phyloP scores from a whole-genome alignment of 2,329 filamentous ascomycete species.

The Colletotrichum sp. region DNA sequence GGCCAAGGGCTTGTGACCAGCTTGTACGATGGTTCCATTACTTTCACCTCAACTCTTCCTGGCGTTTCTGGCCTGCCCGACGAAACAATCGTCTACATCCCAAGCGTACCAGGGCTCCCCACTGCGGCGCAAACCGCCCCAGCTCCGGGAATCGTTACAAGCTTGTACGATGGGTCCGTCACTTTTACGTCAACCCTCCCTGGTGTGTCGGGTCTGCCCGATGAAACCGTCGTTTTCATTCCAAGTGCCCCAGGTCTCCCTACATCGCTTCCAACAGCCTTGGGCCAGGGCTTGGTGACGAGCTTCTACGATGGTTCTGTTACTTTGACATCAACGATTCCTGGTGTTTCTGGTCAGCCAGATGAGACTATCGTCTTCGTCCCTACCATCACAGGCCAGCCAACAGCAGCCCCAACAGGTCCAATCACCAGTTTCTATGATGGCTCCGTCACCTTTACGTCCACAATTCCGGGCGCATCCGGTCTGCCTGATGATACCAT shows the following conservation, averaged over 20 bases:
- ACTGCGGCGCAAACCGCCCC: background rate
- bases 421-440: background rate
- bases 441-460: background rate
- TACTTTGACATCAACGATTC: background rate
- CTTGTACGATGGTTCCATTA: constrained; percentile 2
- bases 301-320: constrained; percentile 8
- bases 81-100: background rate
- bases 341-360: background rate
- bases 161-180: background rate
- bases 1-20: constrained; percentile 6
- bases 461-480: background rate
- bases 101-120: background rate
- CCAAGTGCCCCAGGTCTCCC: background rate
- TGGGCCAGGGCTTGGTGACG: background rate
- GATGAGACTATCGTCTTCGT: background rate
- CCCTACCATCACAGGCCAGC: background rate
- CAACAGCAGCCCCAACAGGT: background rate
- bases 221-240: background rate
- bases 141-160: background rate
- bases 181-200: background rate
- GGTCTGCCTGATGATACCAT: background rate
- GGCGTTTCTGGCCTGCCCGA: background rate
- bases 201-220: background rate
- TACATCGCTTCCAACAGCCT: background rate
- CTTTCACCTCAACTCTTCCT: background rate